Evolutionary conservation across 2,329 filamentous ascomycete genomes (phyloP).

Genomic region (Rugonectria rugulosa): DNA sequence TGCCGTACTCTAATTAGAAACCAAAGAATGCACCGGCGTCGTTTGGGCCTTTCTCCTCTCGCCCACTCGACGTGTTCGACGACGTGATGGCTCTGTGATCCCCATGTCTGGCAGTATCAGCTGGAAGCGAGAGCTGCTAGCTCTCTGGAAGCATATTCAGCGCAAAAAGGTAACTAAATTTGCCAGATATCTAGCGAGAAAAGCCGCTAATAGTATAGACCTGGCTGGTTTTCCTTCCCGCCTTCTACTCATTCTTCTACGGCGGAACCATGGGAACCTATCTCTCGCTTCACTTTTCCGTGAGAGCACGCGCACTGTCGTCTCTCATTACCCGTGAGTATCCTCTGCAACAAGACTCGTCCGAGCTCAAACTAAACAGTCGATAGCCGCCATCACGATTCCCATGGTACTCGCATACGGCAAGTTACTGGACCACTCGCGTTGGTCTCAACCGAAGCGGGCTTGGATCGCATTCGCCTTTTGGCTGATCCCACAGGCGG

Average conservation of each 20-base stretch:
- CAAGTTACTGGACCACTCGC: slow-evolving; percentile 2
- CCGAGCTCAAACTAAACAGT: background rate
- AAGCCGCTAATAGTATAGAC: too few species aligned
- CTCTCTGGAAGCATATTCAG: slow-evolving; percentile 17
- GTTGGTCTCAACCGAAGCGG: slow-evolving; percentile 11
- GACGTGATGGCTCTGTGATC: slow-evolving; percentile 14
- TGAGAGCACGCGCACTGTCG: slow-evolving; percentile 39
- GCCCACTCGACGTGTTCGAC: slow-evolving; percentile 16
- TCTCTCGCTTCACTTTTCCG: slow-evolving; percentile 43
- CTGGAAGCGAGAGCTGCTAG: slow-evolving; percentile 18
- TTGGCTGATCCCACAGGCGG: slow-evolving; percentile 16
- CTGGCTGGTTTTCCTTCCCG: slow-evolving; percentile 43
- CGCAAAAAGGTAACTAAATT: too few species aligned
- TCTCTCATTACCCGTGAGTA: slow-evolving; percentile 18
- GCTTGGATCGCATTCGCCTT: slow-evolving; percentile 11
- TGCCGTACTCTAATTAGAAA: background rate
- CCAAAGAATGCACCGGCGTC: slow-evolving; percentile 14
- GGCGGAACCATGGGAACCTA: slow-evolving; percentile 48
- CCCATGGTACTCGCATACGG: slow-evolving; percentile 14
- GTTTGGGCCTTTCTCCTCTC: slow-evolving; percentile 19
- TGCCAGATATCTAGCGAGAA: too few species aligned
- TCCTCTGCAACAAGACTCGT: too few species aligned
- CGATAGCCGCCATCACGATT: slow-evolving; percentile 12
- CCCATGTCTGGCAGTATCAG: slow-evolving; percentile 2
- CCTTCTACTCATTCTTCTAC: slow-evolving; percentile 50